These are phyloP conservation scores for Clitoria ternatea DNA, from an alignment of 306 rosid genomes.

Conservation along the genomic window DNA sequence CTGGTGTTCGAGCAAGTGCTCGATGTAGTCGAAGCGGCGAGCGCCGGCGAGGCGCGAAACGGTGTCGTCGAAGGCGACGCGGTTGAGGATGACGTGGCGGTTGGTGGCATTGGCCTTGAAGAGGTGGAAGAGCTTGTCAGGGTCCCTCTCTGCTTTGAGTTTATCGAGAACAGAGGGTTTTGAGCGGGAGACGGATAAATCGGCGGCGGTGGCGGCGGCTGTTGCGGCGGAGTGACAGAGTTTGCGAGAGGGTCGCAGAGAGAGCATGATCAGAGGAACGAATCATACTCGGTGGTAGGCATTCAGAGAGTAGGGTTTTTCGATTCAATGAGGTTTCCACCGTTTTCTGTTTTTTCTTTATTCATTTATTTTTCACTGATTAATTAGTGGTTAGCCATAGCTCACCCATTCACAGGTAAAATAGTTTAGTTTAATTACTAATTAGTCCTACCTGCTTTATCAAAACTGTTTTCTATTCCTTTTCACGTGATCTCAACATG, in stretches of 20 bases:
- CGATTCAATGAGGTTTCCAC: background rate
- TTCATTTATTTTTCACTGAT: too few species aligned
- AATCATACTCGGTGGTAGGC: slow-evolving; percentile 31
- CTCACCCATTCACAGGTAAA: too few species aligned
- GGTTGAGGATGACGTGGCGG: slow-evolving; percentile 50
- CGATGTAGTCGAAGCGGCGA: slow-evolving; percentile 62
- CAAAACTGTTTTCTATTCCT: too few species aligned
- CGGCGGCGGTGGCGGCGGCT: background rate
- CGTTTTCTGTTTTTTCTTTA: too few species aligned
- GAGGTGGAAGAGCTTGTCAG: slow-evolving; percentile 52
- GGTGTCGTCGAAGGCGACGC: slow-evolving; percentile 65
- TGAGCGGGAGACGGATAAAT: too few species aligned
- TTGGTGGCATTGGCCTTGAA: slow-evolving; percentile 70
- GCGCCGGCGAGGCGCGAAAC: slow-evolving; percentile 70
- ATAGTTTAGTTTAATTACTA: too few species aligned
- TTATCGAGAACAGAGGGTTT: slow-evolving; percentile 47
- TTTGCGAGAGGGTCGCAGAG: slow-evolving; percentile 69
- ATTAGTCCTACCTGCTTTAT: too few species aligned
- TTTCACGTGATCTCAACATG: too few species aligned
- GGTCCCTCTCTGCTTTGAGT: slow-evolving; percentile 65
- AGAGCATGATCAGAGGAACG: slow-evolving; percentile 57
- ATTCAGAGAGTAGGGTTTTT: background rate
- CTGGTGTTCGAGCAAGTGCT: slow-evolving; percentile 65
- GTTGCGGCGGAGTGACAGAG: slow-evolving; percentile 29
- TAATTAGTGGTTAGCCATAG: too few species aligned